A percentile compares a stretch with the other conserved stretches of the same genome.
Conservation (phyloP, 805 yeast species). For the Candida endomychidarum region DNA sequence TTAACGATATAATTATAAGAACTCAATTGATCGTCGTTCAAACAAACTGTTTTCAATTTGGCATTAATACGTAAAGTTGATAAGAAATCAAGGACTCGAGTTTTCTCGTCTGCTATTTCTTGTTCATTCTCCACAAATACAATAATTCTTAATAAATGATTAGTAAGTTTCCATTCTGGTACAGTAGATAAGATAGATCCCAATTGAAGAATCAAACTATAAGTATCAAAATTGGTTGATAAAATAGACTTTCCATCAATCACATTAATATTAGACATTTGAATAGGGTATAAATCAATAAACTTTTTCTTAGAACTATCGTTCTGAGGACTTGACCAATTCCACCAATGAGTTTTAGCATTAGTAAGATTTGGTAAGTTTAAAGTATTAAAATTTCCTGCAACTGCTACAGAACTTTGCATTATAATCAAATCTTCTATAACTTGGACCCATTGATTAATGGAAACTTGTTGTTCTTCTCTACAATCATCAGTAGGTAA, state of each 20-base stretch:
- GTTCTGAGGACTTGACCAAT: conserved; percentile 15
- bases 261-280: conserved; percentile 83
- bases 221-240: conserved; percentile 93
- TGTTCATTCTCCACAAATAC: conserved; percentile 79
- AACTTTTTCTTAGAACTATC: conserved; percentile 30
- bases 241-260: conserved; percentile 67
- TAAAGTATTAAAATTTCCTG: conserved; percentile 76
- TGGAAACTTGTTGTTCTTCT: conserved; percentile 64
- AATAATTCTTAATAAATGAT: conserved; percentile 71
- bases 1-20: conserved; percentile 76
- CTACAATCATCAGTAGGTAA: conserved; percentile 81
- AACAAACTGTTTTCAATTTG: conserved; percentile 68
- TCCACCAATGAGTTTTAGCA: conserved; percentile 1
- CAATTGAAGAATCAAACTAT: conserved; percentile 86
- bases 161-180: conserved; percentile 80
- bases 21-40: conserved; percentile 54
- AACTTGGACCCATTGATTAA: conserved; percentile 87
- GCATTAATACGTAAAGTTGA: conserved; percentile 84
- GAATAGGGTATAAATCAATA: conserved; percentile 94
- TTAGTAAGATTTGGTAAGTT: conserved; percentile 52
- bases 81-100: conserved; percentile 61
- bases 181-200: conserved; percentile 94
- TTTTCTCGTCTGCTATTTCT: conserved; percentile 70
- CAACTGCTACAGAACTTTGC: conserved; percentile 91
- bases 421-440: conserved; percentile 86